These are phyloP conservation scores for Phytophthora melonis DNA, from an alignment of 352 stramenopile genomes.

Conservation along the genomic window DNA sequence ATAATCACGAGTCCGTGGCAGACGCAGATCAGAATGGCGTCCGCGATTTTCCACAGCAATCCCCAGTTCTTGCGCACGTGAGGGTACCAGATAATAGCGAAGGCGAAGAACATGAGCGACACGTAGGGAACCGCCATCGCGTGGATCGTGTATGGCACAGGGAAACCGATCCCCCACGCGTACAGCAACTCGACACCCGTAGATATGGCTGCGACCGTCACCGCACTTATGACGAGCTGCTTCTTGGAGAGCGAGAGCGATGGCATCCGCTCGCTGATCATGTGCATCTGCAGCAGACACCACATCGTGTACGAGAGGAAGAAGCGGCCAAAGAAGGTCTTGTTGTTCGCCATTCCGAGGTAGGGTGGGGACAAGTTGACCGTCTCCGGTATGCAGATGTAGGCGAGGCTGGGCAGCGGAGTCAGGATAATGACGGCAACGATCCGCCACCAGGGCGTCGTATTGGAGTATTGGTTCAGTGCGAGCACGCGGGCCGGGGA, in stretches of 20 bases:
- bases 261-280: conserved; percentile 23
- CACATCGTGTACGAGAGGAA: conserved; percentile 33
- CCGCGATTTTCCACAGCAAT: conserved; percentile 10
- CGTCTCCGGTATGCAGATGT: conserved; percentile 23
- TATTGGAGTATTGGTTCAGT: neutral
- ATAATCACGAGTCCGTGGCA: conserved; percentile 21
- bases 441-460: conserved; percentile 12
- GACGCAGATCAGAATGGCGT: conserved; percentile 20
- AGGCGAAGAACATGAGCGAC: conserved; percentile 21
- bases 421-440: conserved; percentile 8
- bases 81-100: conserved; percentile 26
- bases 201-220: conserved; percentile 6
- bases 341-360: conserved; percentile 20
- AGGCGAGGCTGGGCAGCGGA: conserved; percentile 10
- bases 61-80: conserved; percentile 3
- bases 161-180: conserved; percentile 25
- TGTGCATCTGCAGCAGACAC: conserved; percentile 25
- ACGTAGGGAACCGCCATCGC: conserved; percentile 31
- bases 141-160: conserved; percentile 29
- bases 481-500: conserved; percentile 7
- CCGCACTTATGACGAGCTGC: conserved; percentile 14
- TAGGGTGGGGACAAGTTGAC: conserved; percentile 11
- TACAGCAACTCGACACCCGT: conserved; percentile 18
- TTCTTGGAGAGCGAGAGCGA: conserved; percentile 17
- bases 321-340: conserved; percentile 33